Percentiles rank a stretch among this genome's conserved stretches.
phyloP scores from a whole-genome alignment of 164 flowering plant species.

The Aristolochia fimbriata region DNA sequence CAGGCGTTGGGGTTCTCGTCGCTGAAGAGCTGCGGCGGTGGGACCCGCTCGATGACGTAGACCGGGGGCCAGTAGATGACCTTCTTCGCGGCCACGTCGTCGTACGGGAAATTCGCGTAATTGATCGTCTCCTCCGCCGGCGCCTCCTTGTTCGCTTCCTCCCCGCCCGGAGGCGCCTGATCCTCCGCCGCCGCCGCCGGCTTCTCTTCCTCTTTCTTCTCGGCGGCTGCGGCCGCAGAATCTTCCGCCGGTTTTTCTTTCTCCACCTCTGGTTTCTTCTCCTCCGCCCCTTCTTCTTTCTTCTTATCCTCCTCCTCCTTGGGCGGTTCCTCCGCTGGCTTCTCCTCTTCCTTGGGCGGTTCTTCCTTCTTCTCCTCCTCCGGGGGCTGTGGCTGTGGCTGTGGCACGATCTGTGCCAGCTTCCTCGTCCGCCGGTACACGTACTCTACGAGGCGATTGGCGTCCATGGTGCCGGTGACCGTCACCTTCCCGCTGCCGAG shows the following conservation, averaged over 20 bases:
- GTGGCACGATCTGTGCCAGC: conserved; percentile 71
- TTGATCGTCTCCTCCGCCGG: conserved; percentile 5
- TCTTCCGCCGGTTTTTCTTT: conserved; percentile 18
- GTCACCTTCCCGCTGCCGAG: conserved; percentile 54
- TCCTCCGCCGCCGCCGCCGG: conserved; percentile 1
- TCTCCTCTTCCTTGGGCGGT: conserved; percentile 26
- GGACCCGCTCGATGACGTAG: conserved; percentile 66
- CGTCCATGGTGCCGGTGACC: conserved; percentile 90
- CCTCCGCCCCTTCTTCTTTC: conserved; percentile 13
- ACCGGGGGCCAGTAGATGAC: conserved; percentile 59
- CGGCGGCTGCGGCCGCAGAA: conserved; percentile 9
- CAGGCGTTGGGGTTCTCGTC: conserved; percentile 98
- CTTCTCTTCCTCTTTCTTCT: conserved; percentile 11
- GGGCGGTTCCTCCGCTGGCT: conserved; percentile 19
- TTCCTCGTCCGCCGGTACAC: conserved; percentile 76
- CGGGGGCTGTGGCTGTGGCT: no score
- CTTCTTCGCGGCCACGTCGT: conserved; percentile 47
- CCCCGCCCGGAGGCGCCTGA: conserved; percentile 5
- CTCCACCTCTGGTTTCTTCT: conserved; percentile 4
- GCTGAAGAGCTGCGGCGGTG: conserved; percentile 86
- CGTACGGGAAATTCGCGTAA: conserved; percentile 8
- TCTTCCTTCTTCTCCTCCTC: conserved; percentile 27
- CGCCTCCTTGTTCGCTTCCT: conserved; percentile 13
- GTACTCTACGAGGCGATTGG: conserved; percentile 62
- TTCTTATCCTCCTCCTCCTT: conserved; percentile 25